phyloP scores from a whole-genome alignment of 164 flowering plant genomes.

The Malania oleifera region DNA sequence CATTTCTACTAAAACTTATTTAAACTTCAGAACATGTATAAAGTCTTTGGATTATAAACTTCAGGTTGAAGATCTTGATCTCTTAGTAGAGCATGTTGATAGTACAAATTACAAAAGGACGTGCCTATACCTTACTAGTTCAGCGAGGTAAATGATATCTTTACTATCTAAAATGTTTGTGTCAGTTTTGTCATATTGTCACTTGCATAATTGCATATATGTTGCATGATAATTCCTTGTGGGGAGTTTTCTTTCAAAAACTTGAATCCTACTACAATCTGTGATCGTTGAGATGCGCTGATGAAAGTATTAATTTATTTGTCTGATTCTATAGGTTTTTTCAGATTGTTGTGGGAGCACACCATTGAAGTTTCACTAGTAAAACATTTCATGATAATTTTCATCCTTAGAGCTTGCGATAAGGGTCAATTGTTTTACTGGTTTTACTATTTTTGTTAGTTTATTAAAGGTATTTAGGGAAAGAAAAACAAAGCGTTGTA shows the following conservation, averaged over 20 bases:
- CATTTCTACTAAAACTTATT: neutral
- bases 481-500: too few species aligned
- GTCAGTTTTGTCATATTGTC: neutral
- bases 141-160: constrained; percentile 54
- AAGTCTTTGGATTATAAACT: neutral
- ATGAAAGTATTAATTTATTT: too few species aligned
- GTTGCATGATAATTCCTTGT: neutral
- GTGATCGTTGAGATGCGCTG: too few species aligned
- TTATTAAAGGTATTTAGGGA: too few species aligned
- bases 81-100: constrained; percentile 76
- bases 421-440: too few species aligned
- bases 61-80: constrained; percentile 94
- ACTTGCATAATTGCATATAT: neutral
- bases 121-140: constrained; percentile 77
- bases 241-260: neutral
- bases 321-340: too few species aligned
- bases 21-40: neutral
- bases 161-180: neutral
- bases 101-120: constrained; percentile 78
- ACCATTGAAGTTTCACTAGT: too few species aligned
- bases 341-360: too few species aligned
- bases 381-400: too few species aligned
- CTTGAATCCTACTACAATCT: neutral
- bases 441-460: too few species aligned
- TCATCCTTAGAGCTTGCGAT: too few species aligned